A percentile compares a stretch with the other conserved stretches of the same genome.
phyloP scores from a whole-genome alignment of 2,329 filamentous ascomycete species.

The Pseudogymnoascus sp. region DNA sequence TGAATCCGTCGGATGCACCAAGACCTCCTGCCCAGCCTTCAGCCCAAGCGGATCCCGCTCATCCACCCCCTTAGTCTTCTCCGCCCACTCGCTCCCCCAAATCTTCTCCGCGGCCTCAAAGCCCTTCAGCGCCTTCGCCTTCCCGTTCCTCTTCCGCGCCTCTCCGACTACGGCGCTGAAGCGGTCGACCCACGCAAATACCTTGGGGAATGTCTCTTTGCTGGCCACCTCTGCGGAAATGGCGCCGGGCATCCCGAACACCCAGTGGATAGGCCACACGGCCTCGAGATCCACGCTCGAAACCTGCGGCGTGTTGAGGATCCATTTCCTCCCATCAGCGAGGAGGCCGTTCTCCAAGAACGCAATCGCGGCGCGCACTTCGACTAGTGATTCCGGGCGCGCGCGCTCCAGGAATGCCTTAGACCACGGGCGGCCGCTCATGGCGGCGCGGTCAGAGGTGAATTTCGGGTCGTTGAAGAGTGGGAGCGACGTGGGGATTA shows the following conservation, averaged over 20 bases:
- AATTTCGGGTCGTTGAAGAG: conserved; percentile 50
- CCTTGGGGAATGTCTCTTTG: conserved; percentile 44
- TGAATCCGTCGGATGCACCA: conserved; percentile 47
- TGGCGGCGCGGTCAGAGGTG: conserved; percentile 45
- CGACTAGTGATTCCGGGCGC: conserved; percentile 48
- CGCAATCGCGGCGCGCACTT: conserved; percentile 45
- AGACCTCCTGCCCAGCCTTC: conserved; percentile 43
- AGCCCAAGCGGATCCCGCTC: conserved; percentile 44
- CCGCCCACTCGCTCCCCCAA: conserved; percentile 36
- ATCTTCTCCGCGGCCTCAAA: conserved; percentile 44
- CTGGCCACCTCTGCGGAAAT: conserved; percentile 46
- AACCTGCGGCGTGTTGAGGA: conserved; percentile 39
- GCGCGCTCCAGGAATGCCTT: conserved; percentile 30
- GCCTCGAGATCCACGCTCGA: conserved; percentile 60
- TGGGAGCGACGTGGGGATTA: conserved; percentile 49
- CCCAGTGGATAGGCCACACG: conserved; percentile 61
- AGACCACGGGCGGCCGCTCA: conserved; percentile 35
- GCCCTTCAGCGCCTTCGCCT: conserved; percentile 40
- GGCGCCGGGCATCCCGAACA: conserved; percentile 44
- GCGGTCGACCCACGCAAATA: conserved; percentile 56
- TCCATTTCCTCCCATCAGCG: conserved; percentile 57
- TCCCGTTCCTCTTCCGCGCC: conserved; percentile 31
- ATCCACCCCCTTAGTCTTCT: conserved; percentile 37
- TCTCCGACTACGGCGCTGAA: conserved; percentile 42
- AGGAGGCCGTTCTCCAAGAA: conserved; percentile 55